Conservation (phyloP, 805 yeast species). For the Cyberlindnera bimundalis region DNA sequence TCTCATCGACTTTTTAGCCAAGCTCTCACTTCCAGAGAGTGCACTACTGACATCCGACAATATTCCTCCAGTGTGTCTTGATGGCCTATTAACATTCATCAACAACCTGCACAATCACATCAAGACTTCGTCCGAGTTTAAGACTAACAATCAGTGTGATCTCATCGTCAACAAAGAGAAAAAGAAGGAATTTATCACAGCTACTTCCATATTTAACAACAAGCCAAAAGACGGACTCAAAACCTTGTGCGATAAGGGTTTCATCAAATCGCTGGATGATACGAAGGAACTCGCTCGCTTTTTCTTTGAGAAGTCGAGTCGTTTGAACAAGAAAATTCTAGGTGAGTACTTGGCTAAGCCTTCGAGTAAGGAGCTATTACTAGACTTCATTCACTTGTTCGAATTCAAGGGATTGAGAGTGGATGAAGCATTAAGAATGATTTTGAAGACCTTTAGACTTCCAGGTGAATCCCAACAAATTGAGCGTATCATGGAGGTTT, state of each 20-base stretch:
- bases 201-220: constrained; percentile 72
- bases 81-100: constrained; percentile 73
- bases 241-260: constrained; percentile 58
- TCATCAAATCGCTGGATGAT: constrained; percentile 52
- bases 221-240: constrained; percentile 75
- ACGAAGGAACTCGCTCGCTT: constrained; percentile 67
- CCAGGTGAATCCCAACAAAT: constrained; percentile 99
- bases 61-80: constrained; percentile 92
- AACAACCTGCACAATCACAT: constrained; percentile 54
- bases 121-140: constrained; percentile 21
- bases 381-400: constrained; percentile 62
- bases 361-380: constrained; percentile 53
- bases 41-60: constrained; percentile 75
- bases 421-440: constrained; percentile 85
- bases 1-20: constrained; percentile 66
- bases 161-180: constrained; percentile 34
- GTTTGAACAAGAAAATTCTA: constrained; percentile 80
- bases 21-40: constrained; percentile 80
- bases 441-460: constrained; percentile 79
- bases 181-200: constrained; percentile 74
- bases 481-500: constrained; percentile 84
- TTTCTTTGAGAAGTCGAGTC: constrained; percentile 70
- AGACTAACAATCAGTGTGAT: constrained; percentile 14
- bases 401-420: constrained; percentile 78
- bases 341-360: constrained; percentile 88